Base-by-base conservation (phyloP, 441 rosid genomes). In the Euphorbia celastroides region DNA sequence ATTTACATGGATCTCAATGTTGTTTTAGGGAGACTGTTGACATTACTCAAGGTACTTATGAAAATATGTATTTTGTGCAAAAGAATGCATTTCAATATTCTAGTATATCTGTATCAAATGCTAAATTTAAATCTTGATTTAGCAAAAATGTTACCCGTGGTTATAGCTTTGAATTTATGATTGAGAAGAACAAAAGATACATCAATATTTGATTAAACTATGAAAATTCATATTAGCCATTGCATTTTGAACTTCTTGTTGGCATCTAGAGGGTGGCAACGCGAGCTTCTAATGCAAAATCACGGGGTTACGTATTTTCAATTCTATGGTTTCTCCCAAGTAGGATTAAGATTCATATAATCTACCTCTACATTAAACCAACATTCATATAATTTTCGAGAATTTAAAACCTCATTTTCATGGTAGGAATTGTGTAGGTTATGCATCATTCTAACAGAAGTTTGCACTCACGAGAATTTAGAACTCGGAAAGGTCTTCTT, bases 381-480 rank as follows among this genome's bases (percentile, higher is more conserved):
- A 13, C 5, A 20, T 11, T 7, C 0, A 27, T 30, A 63, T n/a
- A 26, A 17, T 3, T 17, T 20, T 2, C 17, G 10, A 14, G 17
- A 27, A 16, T 11, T 51, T 51, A 51, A 5, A 30, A 50, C 59
- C 20, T 64, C 28, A 64, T 42, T 51, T 20, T 31, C 58, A 20
- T 64, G 12, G 55, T 38, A 64, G 68, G 46, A 23, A 30, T 13
- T 64, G 48, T 51, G 59, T 12, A 11, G 3, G 8, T 64, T 91
- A 82, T 80, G 96, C 88, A 70, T 96, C 96, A 31, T 85, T 73
- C 73, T 88, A 71, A 79, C 88, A 81, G 88, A 91, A 82, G 96
- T 90, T 69, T 87, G 93, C 80, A 87, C 80, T 70, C 89, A 85
- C 66, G 86, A 76, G 75, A 84, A 80, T 76, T 78, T 88, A 60